Conservation (phyloP, 768 basidiomycete species). For the Terana coerulea region DNA sequence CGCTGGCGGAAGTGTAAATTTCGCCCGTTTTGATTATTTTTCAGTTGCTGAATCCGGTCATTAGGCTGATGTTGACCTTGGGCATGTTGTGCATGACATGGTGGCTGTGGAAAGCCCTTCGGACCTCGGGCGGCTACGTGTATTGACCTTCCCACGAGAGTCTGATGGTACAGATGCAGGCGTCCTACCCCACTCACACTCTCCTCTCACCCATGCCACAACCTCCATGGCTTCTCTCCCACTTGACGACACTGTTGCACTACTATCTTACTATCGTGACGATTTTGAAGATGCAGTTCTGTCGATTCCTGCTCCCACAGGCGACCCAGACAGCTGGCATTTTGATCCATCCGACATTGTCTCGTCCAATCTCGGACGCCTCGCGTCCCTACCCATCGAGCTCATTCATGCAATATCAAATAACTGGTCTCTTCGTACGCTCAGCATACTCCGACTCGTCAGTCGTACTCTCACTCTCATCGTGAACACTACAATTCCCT, state of each 20-base stretch:
- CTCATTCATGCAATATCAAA: neutral
- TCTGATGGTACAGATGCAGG: no score
- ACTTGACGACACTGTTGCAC: neutral
- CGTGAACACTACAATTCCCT: neutral
- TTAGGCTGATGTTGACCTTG: neutral
- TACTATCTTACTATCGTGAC: neutral
- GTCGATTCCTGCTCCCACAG: neutral
- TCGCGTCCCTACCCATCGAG: neutral
- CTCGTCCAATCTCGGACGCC: neutral
- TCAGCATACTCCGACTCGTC: neutral
- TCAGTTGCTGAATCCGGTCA: no score
- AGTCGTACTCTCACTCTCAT: neutral
- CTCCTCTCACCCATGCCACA: no score
- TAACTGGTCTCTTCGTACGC: neutral
- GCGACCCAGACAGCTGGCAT: neutral
- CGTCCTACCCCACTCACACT: no score
- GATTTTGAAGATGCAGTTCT: neutral
- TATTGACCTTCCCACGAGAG: no score
- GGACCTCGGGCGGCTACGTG: no score
- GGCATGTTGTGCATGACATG: neutral
- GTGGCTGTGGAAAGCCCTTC: constrained; percentile 3
- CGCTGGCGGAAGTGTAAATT: neutral
- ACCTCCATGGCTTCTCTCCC: no score
- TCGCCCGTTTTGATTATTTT: no score
- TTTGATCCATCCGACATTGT: no score